Conservation (phyloP, 129 eudicot genomes). For the Tagetes erecta region DNA sequence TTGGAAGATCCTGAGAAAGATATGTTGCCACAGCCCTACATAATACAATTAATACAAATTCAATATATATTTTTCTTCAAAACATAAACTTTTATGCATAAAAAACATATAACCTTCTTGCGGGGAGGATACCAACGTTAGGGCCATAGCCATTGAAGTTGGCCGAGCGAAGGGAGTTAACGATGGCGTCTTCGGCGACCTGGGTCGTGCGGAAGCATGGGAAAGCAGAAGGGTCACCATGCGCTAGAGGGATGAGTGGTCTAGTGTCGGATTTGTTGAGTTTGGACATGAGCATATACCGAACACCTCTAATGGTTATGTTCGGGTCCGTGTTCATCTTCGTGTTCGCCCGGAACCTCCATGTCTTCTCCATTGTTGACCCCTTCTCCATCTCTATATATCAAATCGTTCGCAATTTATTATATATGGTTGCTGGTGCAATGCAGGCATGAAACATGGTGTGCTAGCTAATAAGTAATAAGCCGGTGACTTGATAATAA, state of each 20-base stretch:
- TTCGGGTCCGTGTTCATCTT: constrained; percentile 26
- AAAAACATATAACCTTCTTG: constrained; percentile 36
- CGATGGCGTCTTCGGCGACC: constrained; percentile 52
- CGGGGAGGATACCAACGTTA: constrained; percentile 50
- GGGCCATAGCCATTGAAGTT: constrained; percentile 53
- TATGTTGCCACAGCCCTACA: constrained; percentile 68
- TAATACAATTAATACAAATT: neutral
- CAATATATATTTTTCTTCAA: too few relatives aligned
- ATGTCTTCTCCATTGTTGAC: constrained; percentile 28
- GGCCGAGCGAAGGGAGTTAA: constrained; percentile 49
- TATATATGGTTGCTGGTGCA: neutral
- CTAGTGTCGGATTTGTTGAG: constrained; percentile 43
- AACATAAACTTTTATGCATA: neutral
- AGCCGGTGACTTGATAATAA: neutral
- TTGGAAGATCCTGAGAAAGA: constrained; percentile 75
- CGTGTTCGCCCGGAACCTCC: constrained; percentile 42
- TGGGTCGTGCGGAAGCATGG: constrained; percentile 54
- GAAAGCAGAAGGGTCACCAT: constrained; percentile 64
- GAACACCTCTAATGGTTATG: constrained; percentile 46
- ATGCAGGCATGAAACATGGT: constrained; percentile 2
- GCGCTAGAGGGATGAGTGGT: constrained; percentile 44
- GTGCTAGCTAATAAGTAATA: neutral
- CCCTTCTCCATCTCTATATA: constrained; percentile 31
- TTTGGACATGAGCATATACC: constrained; percentile 33
- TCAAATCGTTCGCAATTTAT: neutral